These are phyloP conservation scores for Purpureocillium takamizusanense DNA, from an alignment of 2,329 filamentous ascomycete genomes.

Conservation along the genomic window DNA sequence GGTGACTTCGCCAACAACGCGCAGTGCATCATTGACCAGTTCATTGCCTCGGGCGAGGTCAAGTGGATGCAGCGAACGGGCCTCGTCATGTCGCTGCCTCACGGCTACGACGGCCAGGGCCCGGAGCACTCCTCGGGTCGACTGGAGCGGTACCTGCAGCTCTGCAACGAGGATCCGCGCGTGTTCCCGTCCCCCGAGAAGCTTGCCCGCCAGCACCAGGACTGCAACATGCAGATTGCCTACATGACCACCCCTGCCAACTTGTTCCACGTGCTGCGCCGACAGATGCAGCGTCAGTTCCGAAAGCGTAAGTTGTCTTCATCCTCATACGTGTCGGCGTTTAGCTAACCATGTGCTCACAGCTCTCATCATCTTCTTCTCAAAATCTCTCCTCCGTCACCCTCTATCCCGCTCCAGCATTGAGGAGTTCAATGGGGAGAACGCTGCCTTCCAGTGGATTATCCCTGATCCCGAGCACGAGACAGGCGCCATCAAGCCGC, in stretches of 20 bases:
- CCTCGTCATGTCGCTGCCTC: slow-evolving; percentile 89
- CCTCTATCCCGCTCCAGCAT: slow-evolving; percentile 82
- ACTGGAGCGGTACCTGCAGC: slow-evolving; percentile 93
- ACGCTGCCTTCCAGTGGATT: slow-evolving; percentile 91
- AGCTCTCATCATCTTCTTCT: slow-evolving; percentile 97
- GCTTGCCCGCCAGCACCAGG: slow-evolving; percentile 93
- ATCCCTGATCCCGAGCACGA: slow-evolving; percentile 84
- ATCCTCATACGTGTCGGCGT: not conserved
- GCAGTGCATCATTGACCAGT: slow-evolving; percentile 98
- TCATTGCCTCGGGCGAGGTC: slow-evolving; percentile 91
- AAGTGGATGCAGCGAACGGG: slow-evolving; percentile 99
- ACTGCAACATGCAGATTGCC: slow-evolving; percentile 98
- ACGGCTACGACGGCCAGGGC: slow-evolving; percentile 96
- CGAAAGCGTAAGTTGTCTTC: slow-evolving; percentile 71
- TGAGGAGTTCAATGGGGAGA: slow-evolving; percentile 79
- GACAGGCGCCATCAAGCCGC: slow-evolving; percentile 61
- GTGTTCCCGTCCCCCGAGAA: slow-evolving; percentile 83
- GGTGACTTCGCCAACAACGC: slow-evolving; percentile 99
- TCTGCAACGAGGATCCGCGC: slow-evolving; percentile 94
- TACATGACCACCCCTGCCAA: slow-evolving; percentile 97
- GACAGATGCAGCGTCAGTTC: slow-evolving; percentile 99
- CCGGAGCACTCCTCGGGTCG: slow-evolving; percentile 97
- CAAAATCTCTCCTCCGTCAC: slow-evolving; percentile 90
- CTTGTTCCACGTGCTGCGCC: slow-evolving; percentile 89
- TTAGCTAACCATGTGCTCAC: not conserved